These are phyloP conservation scores for Phaeosphaeria sp. DNA, from an alignment of 2,329 filamentous ascomycete species.

Conservation along the genomic window DNA sequence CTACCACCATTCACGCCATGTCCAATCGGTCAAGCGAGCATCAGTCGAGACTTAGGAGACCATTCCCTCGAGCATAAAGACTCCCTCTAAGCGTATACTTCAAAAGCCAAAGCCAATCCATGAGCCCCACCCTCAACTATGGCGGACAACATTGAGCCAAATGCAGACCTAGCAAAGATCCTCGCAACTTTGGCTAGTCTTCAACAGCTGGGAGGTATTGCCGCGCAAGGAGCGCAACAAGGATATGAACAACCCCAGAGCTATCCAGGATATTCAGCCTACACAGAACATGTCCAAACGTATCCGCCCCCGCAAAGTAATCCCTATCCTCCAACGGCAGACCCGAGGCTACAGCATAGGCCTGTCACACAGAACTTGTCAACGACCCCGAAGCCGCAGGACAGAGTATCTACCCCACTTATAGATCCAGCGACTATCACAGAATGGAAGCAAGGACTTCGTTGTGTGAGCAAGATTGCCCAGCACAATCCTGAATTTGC, in stretches of 20 bases:
- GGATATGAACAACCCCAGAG: slow-evolving; percentile 6
- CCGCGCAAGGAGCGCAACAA: slow-evolving; percentile 19
- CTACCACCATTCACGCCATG: slow-evolving; percentile 18
- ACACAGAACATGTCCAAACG: slow-evolving; percentile 6
- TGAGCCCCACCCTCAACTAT: slow-evolving; percentile 22
- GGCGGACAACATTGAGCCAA: slow-evolving; percentile 32
- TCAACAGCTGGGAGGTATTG: slow-evolving; percentile 19
- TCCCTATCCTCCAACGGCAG: slow-evolving; percentile 14
- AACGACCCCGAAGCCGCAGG: slow-evolving; percentile 19
- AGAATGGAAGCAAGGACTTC: slow-evolving; percentile 55
- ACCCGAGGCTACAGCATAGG: slow-evolving; percentile 32
- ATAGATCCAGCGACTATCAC: slow-evolving; percentile 57
- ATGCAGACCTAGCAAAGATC: slow-evolving; percentile 44
- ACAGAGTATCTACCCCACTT: slow-evolving; percentile 24
- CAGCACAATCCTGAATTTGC: slow-evolving; percentile 53
- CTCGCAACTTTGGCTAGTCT: slow-evolving; percentile 44
- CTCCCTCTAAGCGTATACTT: too few species aligned
- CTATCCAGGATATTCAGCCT: slow-evolving; percentile 9
- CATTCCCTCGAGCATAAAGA: neutral
- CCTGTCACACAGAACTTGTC: slow-evolving; percentile 20
- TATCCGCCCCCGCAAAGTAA: slow-evolving; percentile 6
- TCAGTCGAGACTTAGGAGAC: neutral
- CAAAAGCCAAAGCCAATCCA: neutral
- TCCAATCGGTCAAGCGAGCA: slow-evolving; percentile 2
- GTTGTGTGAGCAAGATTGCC: slow-evolving; percentile 56